These are phyloP conservation scores for Aurifilum marmelostoma DNA, from an alignment of 2,329 filamentous ascomycete genomes.

Conservation along the genomic window DNA sequence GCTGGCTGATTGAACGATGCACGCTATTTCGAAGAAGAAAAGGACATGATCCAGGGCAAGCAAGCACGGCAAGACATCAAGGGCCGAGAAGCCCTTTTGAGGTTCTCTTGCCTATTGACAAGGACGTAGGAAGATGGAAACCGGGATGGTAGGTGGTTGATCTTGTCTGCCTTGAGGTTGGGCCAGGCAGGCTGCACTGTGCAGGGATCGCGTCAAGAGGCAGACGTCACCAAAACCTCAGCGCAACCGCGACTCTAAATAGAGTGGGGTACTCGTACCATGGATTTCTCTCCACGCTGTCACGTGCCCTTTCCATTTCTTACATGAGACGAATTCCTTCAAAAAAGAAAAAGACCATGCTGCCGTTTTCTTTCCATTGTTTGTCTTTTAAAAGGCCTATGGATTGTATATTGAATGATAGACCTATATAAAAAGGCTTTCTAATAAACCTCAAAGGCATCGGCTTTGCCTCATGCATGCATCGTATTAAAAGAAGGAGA, in stretches of 20 bases:
- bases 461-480: neutral
- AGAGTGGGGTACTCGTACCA: neutral
- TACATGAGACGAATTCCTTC: neutral
- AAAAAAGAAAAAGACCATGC: too few relatives aligned
- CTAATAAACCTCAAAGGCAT: neutral
- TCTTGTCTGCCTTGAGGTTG: neutral
- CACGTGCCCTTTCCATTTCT: conserved; percentile 19
- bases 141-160: too few relatives aligned
- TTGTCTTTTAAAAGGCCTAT: too few relatives aligned
- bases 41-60: neutral
- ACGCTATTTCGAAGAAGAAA: neutral
- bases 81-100: neutral
- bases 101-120: neutral
- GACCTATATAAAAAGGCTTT: neutral
- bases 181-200: neutral
- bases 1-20: neutral
- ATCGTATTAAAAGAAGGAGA: too few relatives aligned
- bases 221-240: conserved; percentile 9
- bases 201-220: conserved; percentile 11
- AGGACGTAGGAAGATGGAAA: neutral
- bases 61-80: neutral
- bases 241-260: neutral
- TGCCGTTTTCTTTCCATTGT: neutral
- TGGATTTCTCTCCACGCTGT: conserved; percentile 21
- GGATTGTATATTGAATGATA: neutral